Evolutionary conservation across 73 alveolate genomes (phyloP).

Genomic region (Paramecium sonneborni): DNA sequence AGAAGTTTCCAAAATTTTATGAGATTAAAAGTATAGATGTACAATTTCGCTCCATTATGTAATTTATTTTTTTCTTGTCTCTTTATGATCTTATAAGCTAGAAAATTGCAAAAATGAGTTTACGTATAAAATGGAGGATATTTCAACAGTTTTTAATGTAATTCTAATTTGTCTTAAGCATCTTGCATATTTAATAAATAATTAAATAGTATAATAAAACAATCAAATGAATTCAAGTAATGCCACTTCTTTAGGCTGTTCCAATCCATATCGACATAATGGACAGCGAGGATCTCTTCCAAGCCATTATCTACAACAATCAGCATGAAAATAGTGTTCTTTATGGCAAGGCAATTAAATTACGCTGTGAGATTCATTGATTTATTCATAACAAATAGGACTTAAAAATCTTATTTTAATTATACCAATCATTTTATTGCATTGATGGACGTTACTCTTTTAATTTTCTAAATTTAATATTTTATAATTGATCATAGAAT

Average conservation of each 20-base stretch:
- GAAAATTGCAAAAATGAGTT: background rate
- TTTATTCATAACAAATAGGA: background rate
- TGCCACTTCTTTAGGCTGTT: background rate
- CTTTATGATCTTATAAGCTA: constrained; percentile 13
- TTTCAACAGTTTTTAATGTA: background rate
- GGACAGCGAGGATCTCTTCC: constrained; percentile 24
- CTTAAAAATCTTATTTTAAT: background rate
- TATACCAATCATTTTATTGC: background rate
- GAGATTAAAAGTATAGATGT: background rate
- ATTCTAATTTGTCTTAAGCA: background rate
- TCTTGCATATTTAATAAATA: background rate
- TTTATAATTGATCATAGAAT: background rate
- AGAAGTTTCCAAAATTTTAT: background rate
- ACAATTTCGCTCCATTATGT: background rate
- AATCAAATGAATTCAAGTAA: background rate
- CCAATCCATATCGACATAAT: background rate
- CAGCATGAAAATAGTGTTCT: constrained; percentile 4
- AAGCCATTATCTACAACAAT: background rate
- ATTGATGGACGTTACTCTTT: background rate
- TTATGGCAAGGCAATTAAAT: constrained; percentile 1
- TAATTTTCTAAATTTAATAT: background rate
- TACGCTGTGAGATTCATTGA: constrained; percentile 5
- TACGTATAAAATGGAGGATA: constrained; percentile 46
- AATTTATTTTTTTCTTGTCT: background rate
- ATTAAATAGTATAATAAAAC: background rate